Conservation (phyloP, 495 filamentous ascomycete species). For the Astrocystis sublimbata region DNA sequence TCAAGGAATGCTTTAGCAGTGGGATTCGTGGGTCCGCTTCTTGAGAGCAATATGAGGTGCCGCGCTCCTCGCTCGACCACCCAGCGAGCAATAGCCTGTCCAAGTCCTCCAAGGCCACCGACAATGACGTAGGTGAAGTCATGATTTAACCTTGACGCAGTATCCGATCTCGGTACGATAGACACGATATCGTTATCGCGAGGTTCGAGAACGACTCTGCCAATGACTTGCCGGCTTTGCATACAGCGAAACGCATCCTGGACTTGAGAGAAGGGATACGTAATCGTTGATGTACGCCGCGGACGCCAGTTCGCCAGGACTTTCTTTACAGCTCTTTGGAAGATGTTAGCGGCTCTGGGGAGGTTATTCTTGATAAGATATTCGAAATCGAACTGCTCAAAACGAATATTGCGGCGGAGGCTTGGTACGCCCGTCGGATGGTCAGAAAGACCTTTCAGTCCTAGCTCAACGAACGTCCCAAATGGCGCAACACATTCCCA, state of each 20-base stretch:
- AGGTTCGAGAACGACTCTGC: conserved; percentile 47
- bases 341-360: conserved; percentile 21
- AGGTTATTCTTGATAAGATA: conserved; percentile 9
- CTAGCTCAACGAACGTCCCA: conserved; percentile 45
- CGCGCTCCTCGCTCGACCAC: conserved; percentile 49
- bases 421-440: neutral
- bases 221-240: conserved; percentile 48
- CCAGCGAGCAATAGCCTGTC: conserved; percentile 47
- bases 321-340: conserved; percentile 28
- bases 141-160: neutral
- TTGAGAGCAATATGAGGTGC: conserved; percentile 50
- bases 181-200: conserved; percentile 19
- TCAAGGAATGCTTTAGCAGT: conserved; percentile 7
- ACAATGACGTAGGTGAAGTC: conserved; percentile 21
- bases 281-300: conserved; percentile 21
- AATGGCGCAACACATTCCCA: conserved; percentile 46
- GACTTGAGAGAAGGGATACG: conserved; percentile 39
- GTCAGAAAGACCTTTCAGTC: conserved; percentile 4
- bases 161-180: neutral
- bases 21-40: conserved; percentile 32
- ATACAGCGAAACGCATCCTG: conserved; percentile 49
- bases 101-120: conserved; percentile 56
- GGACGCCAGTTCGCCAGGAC: conserved; percentile 15
- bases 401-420: conserved; percentile 12
- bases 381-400: conserved; percentile 15